phyloP scores from a whole-genome alignment of 352 stramenopile genomes.

The Globisporangium megalacanthum region DNA sequence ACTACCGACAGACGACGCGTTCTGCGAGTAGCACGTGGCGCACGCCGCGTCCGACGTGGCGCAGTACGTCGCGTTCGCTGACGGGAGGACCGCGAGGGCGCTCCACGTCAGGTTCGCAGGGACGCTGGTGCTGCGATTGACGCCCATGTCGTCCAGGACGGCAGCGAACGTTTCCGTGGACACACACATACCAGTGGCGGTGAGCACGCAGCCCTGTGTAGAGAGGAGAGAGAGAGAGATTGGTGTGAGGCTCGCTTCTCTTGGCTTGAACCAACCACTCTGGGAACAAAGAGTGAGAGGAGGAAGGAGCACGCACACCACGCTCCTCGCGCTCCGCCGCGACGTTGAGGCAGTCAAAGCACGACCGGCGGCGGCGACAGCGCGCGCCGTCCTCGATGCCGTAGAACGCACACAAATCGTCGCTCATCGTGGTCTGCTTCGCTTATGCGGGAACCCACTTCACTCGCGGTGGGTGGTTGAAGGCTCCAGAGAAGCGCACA shows the following conservation, averaged over 20 bases:
- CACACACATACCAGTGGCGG: slow-evolving; percentile 20
- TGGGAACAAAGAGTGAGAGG: too few relatives aligned
- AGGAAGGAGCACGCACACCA: too few relatives aligned
- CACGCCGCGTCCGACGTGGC: slow-evolving; percentile 26
- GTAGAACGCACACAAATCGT: slow-evolving; percentile 1
- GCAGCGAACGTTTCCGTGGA: slow-evolving; percentile 19
- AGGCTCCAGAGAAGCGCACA: too few relatives aligned
- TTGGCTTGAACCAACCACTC: too few relatives aligned
- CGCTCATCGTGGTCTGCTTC: too few relatives aligned
- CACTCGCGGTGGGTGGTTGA: too few relatives aligned
- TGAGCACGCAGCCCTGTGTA: slow-evolving; percentile 20
- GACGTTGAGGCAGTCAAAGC: slow-evolving; percentile 14
- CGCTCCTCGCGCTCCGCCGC: background rate
- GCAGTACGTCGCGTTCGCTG: slow-evolving; percentile 57
- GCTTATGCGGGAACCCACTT: too few relatives aligned
- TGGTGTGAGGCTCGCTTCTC: too few relatives aligned
- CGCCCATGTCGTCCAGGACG: background rate
- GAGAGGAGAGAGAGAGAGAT: slow-evolving; percentile 2
- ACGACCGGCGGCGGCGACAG: slow-evolving; percentile 1
- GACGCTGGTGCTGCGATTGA: background rate
- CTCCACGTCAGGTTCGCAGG: slow-evolving; percentile 12
- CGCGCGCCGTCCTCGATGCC: background rate
- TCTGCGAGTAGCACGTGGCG: slow-evolving; percentile 16
- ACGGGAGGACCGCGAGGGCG: slow-evolving; percentile 44
- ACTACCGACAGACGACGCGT: slow-evolving; percentile 21